These are phyloP conservation scores for Phaseolus lunatus DNA, from an alignment of 306 rosid species.

Conservation along the genomic window DNA sequence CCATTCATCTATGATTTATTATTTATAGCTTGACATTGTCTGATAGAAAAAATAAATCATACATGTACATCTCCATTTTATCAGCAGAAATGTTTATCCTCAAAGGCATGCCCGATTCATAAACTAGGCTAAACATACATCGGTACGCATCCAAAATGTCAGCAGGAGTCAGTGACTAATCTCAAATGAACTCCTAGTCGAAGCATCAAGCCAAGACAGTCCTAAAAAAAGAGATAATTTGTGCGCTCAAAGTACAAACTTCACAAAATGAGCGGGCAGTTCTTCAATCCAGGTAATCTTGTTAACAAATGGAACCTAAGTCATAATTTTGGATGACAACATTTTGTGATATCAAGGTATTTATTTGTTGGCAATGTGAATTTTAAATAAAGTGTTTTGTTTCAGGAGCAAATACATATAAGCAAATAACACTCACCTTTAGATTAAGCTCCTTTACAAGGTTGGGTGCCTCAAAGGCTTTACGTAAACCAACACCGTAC, in stretches of 20 bases:
- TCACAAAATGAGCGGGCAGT: not conserved
- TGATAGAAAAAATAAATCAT: not conserved
- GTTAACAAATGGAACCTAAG: not conserved
- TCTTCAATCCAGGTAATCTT: slow-evolving; percentile 10
- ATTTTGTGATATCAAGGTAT: not conserved
- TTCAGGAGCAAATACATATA: slow-evolving; percentile 11
- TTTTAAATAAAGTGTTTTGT: not conserved
- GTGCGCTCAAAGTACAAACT: not conserved
- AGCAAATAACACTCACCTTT: slow-evolving; percentile 59
- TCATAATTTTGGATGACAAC: not conserved
- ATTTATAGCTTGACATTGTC: not conserved
- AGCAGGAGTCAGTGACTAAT: not conserved
- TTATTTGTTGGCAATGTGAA: no score
- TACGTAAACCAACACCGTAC: slow-evolving; percentile 90
- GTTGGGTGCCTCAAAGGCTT: slow-evolving; percentile 68
- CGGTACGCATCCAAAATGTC: not conserved
- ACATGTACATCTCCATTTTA: slow-evolving; percentile 2
- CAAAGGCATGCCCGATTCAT: not conserved
- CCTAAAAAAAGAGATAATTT: not conserved
- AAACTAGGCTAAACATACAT: slow-evolving; percentile 5
- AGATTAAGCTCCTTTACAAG: slow-evolving; percentile 76
- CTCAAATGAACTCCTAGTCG: slow-evolving; percentile 2
- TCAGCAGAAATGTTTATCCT: not conserved
- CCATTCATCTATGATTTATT: slow-evolving; percentile 15
- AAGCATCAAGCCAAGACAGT: slow-evolving; percentile 10